These are phyloP conservation scores for Triticum turgidum DNA, from an alignment of 176 grass and related monocot species.

Conservation along the genomic window DNA sequence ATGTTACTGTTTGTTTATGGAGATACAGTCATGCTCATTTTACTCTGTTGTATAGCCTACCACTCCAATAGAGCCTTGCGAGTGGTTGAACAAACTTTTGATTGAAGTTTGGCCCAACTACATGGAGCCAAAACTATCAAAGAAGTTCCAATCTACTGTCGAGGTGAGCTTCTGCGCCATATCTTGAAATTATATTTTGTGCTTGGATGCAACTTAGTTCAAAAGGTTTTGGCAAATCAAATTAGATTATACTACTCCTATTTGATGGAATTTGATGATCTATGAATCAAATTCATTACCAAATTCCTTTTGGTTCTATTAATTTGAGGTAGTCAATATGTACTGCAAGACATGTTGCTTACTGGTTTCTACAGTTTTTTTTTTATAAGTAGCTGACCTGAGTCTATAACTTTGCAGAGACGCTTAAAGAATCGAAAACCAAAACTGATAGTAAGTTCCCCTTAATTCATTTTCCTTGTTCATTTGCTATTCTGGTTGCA, in stretches of 20 bases:
- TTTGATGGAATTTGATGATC: slow-evolving; percentile 21
- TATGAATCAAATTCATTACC: neutral
- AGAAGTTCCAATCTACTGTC: slow-evolving; percentile 68
- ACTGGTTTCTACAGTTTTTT: neutral
- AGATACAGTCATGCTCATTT: slow-evolving; percentile 21
- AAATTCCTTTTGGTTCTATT: neutral
- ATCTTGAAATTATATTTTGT: slow-evolving; percentile 13
- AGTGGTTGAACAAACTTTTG: slow-evolving; percentile 89
- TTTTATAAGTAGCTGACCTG: slow-evolving; percentile 23
- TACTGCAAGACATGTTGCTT: neutral
- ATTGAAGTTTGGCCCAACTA: slow-evolving; percentile 93
- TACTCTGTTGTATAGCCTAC: slow-evolving; percentile 57
- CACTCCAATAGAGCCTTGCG: slow-evolving; percentile 85
- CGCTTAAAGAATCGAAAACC: slow-evolving; percentile 78
- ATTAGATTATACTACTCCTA: too few species aligned
- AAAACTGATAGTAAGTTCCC: slow-evolving; percentile 79
- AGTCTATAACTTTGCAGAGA: slow-evolving; percentile 56
- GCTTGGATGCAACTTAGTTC: neutral
- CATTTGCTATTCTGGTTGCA: slow-evolving; percentile 20
- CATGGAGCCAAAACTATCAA: slow-evolving; percentile 92
- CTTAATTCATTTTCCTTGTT: slow-evolving; percentile 17
- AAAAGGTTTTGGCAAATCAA: neutral
- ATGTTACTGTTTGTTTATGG: slow-evolving; percentile 4
- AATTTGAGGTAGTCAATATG: slow-evolving; percentile 16
- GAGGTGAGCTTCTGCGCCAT: slow-evolving; percentile 60